Evolutionary conservation across 768 basidiomycete species (phyloP), one percentile per base, ranked within the genome.

Genomic region (Pisolithus albus): DNA sequence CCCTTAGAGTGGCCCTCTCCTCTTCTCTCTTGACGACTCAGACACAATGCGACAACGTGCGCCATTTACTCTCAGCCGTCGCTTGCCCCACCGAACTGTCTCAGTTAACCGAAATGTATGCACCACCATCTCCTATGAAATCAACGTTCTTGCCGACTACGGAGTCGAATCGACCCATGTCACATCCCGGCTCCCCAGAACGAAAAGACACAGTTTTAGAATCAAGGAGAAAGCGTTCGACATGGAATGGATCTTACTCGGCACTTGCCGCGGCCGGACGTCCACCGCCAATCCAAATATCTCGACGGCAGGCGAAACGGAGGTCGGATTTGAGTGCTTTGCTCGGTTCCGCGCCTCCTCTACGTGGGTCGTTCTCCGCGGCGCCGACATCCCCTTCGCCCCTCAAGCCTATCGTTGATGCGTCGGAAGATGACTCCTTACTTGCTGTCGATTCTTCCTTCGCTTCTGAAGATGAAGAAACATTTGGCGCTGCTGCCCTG

Each of bases 61-160:
- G 90, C 30, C 82, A 84, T 46, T 77, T 91, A 3, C 77, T 92
- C 45, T 77, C 83, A 7, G 89, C 88, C 13, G 78, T 92, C 43
- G 84, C 89, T 0, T 80, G 78, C 7, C 83, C 86, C 7, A 64
- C 76, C 13, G 83, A 87, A 56, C 72, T 90, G n/a, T 75, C 83
- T 9, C 89, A 88, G 61, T 75, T 92, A 10, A 73, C 86, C 10
- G 89, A 89, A 68, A 92, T 92, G 90, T 92, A 92, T 64, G 87
- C 88, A 0, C 89, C 90, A 5, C 78, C 88, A 0, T 87, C 84
- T 0, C 84, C 86, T 4, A 54, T 58, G 44, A 65, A 60, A 49
- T 40, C 56, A 18, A 58, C 58, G 2, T 68, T 66, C 19, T 41
- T 59, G 9, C 55, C 59, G 53, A 55, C 62, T 59, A 37, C 16